Conservation (phyloP, 768 basidiomycete species). For the Mrakia hoshinonis region DNA sequence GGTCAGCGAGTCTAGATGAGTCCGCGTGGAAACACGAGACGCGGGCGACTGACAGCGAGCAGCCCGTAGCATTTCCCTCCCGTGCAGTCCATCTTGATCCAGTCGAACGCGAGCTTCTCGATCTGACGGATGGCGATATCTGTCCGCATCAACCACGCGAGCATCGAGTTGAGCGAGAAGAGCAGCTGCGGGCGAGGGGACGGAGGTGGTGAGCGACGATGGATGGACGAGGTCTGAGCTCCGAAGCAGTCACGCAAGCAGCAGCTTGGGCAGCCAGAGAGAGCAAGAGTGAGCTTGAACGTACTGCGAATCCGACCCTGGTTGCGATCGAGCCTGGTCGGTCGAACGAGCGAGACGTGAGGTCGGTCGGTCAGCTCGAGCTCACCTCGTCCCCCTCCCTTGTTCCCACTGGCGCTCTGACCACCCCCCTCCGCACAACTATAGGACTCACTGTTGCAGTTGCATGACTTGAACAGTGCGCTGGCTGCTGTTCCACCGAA, state of each 20-base stretch:
- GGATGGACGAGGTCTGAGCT: slow-evolving; percentile 15
- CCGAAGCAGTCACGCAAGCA: slow-evolving; percentile 23
- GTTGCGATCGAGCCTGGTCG: slow-evolving; percentile 73
- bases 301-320: slow-evolving; percentile 84
- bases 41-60: slow-evolving; percentile 59
- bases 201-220: neutral
- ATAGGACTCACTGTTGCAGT: slow-evolving; percentile 62
- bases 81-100: slow-evolving; percentile 94
- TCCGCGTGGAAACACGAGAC: neutral
- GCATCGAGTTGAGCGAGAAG: slow-evolving; percentile 86
- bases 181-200: slow-evolving; percentile 56
- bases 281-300: slow-evolving; percentile 34
- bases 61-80: slow-evolving; percentile 93
- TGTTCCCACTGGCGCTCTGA: neutral
- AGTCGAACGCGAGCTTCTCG: slow-evolving; percentile 88
- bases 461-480: slow-evolving; percentile 96
- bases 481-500: slow-evolving; percentile 53
- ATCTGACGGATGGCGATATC: slow-evolving; percentile 75
- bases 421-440: too few relatives aligned
- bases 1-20: neutral
- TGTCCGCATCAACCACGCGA: slow-evolving; percentile 95
- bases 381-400: neutral
- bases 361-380: neutral
- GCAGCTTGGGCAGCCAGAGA: neutral
- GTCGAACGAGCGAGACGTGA: neutral